Evolutionary conservation across 805 yeast genomes (phyloP).

Genomic region (Kuraishia piskuri): DNA sequence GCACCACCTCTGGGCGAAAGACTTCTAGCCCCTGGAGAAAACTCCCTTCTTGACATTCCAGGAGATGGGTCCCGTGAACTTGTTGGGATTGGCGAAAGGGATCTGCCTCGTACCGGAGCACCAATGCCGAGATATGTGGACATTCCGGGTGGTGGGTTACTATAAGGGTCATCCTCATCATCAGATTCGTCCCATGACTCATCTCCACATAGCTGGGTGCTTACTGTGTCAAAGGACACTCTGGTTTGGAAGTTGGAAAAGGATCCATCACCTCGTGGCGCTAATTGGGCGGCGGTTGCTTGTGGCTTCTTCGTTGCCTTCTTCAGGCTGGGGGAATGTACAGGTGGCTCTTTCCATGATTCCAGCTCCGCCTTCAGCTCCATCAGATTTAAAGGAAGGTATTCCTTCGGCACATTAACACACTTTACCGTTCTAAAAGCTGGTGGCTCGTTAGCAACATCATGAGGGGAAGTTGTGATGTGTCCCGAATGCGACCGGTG

Average conservation of each 20-base stretch:
- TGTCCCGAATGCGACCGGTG: neutral
- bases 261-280: neutral
- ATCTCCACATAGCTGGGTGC: conserved; percentile 24
- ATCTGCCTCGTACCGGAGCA: conserved; percentile 10
- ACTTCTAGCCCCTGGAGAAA: conserved; percentile 4
- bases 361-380: neutral
- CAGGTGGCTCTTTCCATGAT: neutral
- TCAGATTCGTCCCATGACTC: conserved; percentile 14
- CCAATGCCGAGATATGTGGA: neutral
- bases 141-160: neutral
- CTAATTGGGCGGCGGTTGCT: neutral
- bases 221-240: conserved; percentile 49
- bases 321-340: neutral
- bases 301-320: neutral
- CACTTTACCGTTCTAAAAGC: neutral
- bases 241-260: conserved; percentile 14
- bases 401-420: neutral
- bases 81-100: conserved; percentile 7
- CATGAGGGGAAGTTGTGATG: neutral
- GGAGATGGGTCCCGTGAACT: neutral
- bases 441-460: neutral
- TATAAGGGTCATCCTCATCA: conserved; percentile 9
- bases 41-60: neutral
- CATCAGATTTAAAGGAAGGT: neutral
- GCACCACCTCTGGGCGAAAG: conserved; percentile 1